phyloP scores from a whole-genome alignment of 768 basidiomycete species.

The Leucosporidium scottii region DNA sequence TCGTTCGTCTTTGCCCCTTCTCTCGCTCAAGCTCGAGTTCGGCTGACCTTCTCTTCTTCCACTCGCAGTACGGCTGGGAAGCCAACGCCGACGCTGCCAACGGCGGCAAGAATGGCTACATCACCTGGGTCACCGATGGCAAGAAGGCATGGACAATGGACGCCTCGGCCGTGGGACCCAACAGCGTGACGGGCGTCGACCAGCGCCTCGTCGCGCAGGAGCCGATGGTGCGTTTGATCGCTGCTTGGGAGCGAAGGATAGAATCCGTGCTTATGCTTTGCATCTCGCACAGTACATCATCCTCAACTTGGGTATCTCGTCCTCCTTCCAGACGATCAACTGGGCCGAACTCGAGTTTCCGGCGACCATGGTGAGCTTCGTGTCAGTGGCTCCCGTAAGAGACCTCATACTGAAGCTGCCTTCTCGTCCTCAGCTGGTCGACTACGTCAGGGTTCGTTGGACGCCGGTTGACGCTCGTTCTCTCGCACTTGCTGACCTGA shows the following conservation, averaged over 20 bases:
- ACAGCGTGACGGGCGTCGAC: conserved; percentile 53
- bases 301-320: conserved; percentile 51
- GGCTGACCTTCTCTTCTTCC: neutral
- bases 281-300: conserved; percentile 55
- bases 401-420: conserved; percentile 42
- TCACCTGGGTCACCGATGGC: conserved; percentile 67
- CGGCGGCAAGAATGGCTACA: conserved; percentile 56
- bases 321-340: conserved; percentile 42
- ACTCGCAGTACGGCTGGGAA: conserved; percentile 59
- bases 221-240: conserved; percentile 62
- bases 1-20: conserved; percentile 29
- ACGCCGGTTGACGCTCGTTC: no score
- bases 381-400: neutral
- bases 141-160: conserved; percentile 64
- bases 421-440: conserved; percentile 55
- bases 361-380: neutral
- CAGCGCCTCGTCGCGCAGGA: conserved; percentile 73
- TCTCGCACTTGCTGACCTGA: neutral
- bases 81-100: conserved; percentile 54
- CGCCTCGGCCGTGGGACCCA: conserved; percentile 59
- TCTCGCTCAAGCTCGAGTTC: neutral
- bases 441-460: conserved; percentile 66
- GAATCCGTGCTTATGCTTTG: no score
- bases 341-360: conserved; percentile 60
- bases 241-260: no score